These are phyloP conservation scores for Orbilia oligospora DNA, from an alignment of 2,329 filamentous ascomycete genomes.

Conservation along the genomic window DNA sequence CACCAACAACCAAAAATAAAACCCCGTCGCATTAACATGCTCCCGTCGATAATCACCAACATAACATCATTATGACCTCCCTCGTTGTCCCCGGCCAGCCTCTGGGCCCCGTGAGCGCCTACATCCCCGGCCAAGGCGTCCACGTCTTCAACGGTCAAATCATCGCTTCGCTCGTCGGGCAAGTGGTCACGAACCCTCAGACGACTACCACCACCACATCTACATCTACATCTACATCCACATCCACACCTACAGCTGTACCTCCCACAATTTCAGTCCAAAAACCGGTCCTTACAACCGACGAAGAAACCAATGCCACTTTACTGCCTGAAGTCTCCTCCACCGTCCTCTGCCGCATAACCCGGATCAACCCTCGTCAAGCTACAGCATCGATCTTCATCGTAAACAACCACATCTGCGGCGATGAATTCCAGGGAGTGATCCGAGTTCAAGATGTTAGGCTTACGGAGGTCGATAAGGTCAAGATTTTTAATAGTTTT, in stretches of 20 bases:
- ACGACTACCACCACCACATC: conserved; percentile 66
- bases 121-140: conserved; percentile 83
- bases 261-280: conserved; percentile 67
- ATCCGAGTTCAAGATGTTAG: conserved; percentile 92
- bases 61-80: conserved; percentile 38
- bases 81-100: conserved; percentile 85
- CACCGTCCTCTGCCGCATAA: conserved; percentile 85
- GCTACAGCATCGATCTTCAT: conserved; percentile 88
- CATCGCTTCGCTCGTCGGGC: conserved; percentile 75
- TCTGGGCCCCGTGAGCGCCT: conserved; percentile 78
- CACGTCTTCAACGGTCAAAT: conserved; percentile 83
- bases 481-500: conserved; percentile 91
- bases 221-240: background rate
- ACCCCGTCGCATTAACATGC: background rate
- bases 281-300: conserved; percentile 72
- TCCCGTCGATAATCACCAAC: conserved; percentile 18
- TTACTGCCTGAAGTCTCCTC: conserved; percentile 86
- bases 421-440: conserved; percentile 86
- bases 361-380: conserved; percentile 86
- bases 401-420: conserved; percentile 79
- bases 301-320: conserved; percentile 72
- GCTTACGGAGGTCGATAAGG: conserved; percentile 94
- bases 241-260: too few species aligned
- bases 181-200: conserved; percentile 69
- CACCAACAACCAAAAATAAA: background rate